Evolutionary conservation across 2,329 filamentous ascomycete genomes (phyloP).

Genomic region (Stachybotrys chlorohalonatus): DNA sequence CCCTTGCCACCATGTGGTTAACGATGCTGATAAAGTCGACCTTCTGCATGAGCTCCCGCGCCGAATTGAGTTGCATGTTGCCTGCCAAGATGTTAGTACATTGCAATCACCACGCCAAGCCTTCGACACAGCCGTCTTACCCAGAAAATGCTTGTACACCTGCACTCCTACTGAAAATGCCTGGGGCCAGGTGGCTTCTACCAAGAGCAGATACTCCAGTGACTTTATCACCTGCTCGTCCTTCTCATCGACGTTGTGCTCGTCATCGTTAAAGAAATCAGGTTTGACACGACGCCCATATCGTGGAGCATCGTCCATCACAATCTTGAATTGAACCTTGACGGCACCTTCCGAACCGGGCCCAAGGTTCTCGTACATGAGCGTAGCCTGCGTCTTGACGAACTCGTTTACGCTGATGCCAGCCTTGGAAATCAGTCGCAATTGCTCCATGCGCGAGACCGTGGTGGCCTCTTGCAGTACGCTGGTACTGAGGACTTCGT

Average conservation of each 20-base stretch:
- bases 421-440: constrained; percentile 67
- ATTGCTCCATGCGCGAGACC: constrained; percentile 48
- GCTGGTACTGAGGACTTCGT: constrained; percentile 66
- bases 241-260: constrained; percentile 43
- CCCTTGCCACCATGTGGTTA: constrained; percentile 25
- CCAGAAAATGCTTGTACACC: constrained; percentile 75
- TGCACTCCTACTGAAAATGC: constrained; percentile 60
- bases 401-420: constrained; percentile 65
- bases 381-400: constrained; percentile 55
- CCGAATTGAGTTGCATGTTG: constrained; percentile 42
- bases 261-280: constrained; percentile 61
- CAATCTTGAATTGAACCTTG: constrained; percentile 39
- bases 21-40: constrained; percentile 42
- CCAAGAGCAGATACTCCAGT: constrained; percentile 75
- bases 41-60: constrained; percentile 41
- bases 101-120: background rate
- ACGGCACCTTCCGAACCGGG: constrained; percentile 24
- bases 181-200: constrained; percentile 62
- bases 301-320: constrained; percentile 28
- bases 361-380: constrained; percentile 41
- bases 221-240: constrained; percentile 67
- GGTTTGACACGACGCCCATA: constrained; percentile 56
- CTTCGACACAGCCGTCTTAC: constrained; percentile 43
- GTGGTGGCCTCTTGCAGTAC: constrained; percentile 56
- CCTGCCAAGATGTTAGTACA: constrained; percentile 22